Base-by-base conservation (phyloP, 2,329 filamentous ascomycete species). In the Cordyceps tenuipes region DNA sequence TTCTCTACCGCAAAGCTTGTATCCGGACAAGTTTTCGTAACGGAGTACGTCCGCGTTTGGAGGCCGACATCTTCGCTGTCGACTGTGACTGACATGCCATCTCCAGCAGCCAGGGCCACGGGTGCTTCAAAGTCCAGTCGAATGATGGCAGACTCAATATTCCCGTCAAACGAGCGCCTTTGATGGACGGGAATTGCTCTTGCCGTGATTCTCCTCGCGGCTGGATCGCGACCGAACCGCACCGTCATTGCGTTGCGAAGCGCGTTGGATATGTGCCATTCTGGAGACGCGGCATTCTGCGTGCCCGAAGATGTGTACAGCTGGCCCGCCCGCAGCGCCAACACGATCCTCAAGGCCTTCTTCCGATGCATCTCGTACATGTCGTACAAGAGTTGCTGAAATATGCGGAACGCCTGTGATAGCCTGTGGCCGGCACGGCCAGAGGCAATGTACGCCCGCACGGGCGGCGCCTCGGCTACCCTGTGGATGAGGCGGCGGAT, bases 321-420 rank as follows among this genome's bases (percentile, higher is more conserved):
- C 29, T 55, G 52, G 15, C 52, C 52, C 21, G 52, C 52, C 17
- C 52, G 52, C 17, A 55, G 29, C 12, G 52, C 23, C 41, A 55
- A 26, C 17, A 55, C 52, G 41, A 55, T 55, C 23, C 52, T 29
- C 52, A 55, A 31, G 9, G 52, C 52, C 26, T 55, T 55, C n/a
- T 55, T 55, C 12, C 52, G 23, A 34, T 55, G 52, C 52, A 55
- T 55, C 26, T 55, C 52, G n/a, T 55, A 55, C n/a, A 55, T 15
- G 2, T 55, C 39, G 41, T 55, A 46, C 9, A 55, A 15, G 17
- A 55, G 52, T 15, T 55, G 52, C 41, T 55, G 52, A 34, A 55
- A 55, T 3, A 55, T 39, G 5, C 7, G 5, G 26, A 55, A 55
- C 5, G 52, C 52, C 6, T 34, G 39, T 17, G 41, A 44, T 21